Evolutionary conservation across 2,329 filamentous ascomycete species (phyloP), one percentile per base, ranked within the genome.

Genomic region (Amylocarpus encephaloides): DNA sequence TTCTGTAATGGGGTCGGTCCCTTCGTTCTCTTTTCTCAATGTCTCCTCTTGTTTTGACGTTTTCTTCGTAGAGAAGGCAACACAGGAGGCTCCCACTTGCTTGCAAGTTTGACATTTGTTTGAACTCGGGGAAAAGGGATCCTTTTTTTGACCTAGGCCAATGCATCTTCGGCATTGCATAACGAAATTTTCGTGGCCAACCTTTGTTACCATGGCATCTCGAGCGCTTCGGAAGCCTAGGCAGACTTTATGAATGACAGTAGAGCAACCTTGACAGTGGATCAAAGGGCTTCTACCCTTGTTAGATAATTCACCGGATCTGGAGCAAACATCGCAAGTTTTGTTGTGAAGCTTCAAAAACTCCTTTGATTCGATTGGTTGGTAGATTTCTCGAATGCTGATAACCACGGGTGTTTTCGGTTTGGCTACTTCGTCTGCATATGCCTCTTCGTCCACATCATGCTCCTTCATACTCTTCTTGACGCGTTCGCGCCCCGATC

Each of bases 101-200:
- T 75, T 77, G 64, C 93, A 98, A 6, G 70, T 71, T 53, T 86
- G 80, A 62, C 94, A 98, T 41, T 72, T 72, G 51, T 83, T 81
- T 41, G 89, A 77, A 53, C 82, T 76, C 0, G 93, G 91, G 1
- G 84, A 82, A 15, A 73, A 75, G 0, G 62, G 55, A 56, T 96
- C 88, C 61, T 86, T 91, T 63, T 82, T 82, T 53, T 73, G 72
- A 41, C 82, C 76, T 16, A 77, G 64, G 3, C 84, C 84, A 54
- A 97, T 77, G 65, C 93, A 98, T 50, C 83, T 86, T 57, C 83
- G 85, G 70, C 93, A 98, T 65, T 98, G 93, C 35, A 98, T 71
- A 13, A 98, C 83, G 60, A 95, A 97, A 34, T 85, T 70, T 2
- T 85, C 81, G 1, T 85, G 73, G 2, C 75, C 83, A 46, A 96